Conservation (phyloP, 2,329 filamentous ascomycete species). For the Aspergillus eucalypticola region DNA sequence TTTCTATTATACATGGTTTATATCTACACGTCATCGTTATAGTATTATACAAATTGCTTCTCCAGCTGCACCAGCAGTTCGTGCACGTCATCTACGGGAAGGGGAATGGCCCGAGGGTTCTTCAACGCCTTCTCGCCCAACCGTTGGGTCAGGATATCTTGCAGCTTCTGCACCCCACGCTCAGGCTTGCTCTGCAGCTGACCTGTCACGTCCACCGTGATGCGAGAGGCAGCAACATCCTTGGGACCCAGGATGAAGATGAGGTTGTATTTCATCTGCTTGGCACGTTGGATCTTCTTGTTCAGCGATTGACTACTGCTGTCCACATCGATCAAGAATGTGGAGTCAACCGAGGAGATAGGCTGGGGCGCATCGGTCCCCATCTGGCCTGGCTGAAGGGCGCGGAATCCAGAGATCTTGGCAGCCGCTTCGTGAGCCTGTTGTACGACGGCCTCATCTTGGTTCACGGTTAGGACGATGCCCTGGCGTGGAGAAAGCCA, state of each 20-base stretch:
- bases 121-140: conserved; percentile 31
- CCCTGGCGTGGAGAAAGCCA: conserved; percentile 83
- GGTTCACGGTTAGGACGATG: conserved; percentile 71
- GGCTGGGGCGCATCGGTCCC: conserved; percentile 33
- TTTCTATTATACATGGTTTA: conserved; percentile 2
- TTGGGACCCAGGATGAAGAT: conserved; percentile 71
- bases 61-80: conserved; percentile 40
- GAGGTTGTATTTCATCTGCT: conserved; percentile 68
- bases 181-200: conserved; percentile 46
- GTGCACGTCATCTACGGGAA: conserved; percentile 41
- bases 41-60: conserved; percentile 39
- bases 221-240: conserved; percentile 60
- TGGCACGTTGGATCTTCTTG: conserved; percentile 73
- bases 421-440: conserved; percentile 52
- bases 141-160: conserved; percentile 26
- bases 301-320: conserved; percentile 61
- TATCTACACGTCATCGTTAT: conserved; percentile 7
- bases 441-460: conserved; percentile 49
- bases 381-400: conserved; percentile 26
- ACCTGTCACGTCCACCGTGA: conserved; percentile 49
- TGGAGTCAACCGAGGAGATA: conserved; percentile 56
- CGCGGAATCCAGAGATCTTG: conserved; percentile 47
- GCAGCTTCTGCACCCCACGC: conserved; percentile 28
- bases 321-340: conserved; percentile 71
- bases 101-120: conserved; percentile 38